Conservation (phyloP, 345 rosid species). For the Eucalyptus sp. region DNA sequence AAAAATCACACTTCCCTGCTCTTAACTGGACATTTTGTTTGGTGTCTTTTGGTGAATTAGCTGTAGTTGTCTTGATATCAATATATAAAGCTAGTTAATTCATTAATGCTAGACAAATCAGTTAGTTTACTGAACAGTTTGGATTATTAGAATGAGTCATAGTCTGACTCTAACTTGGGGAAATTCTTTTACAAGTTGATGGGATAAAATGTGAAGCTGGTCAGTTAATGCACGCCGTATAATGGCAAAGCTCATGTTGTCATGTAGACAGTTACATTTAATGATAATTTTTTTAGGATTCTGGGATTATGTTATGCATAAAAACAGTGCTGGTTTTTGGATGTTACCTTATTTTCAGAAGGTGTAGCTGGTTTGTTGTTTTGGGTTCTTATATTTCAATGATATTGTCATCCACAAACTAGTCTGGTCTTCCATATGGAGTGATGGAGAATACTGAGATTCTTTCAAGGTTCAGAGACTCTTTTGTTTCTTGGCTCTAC, state of each 20-base stretch:
- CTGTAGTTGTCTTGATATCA: not conserved
- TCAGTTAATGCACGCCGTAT: not conserved
- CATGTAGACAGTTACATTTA: not conserved
- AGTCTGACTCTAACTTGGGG: not conserved
- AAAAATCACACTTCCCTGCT: not conserved
- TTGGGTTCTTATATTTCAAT: not conserved
- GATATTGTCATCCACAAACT: not conserved
- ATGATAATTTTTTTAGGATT: not conserved
- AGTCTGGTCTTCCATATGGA: not conserved
- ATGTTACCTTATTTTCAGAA: not conserved
- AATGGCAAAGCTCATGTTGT: not conserved
- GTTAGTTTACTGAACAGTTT: not conserved
- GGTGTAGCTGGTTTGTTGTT: not conserved
- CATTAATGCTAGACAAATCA: not conserved
- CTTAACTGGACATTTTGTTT: not conserved
- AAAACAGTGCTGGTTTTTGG: not conserved
- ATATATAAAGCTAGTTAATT: not conserved
- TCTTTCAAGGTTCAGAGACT: not conserved
- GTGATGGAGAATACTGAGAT: not conserved
- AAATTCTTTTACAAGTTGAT: not conserved
- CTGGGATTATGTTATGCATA: not conserved
- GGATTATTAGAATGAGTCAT: not conserved
- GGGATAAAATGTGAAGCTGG: not conserved
- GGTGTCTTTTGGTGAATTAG: not conserved
- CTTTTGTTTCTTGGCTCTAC: not conserved